Evolutionary conservation across 257 asterid species (phyloP).

Genomic region (Ocimum tenuiflorum): DNA sequence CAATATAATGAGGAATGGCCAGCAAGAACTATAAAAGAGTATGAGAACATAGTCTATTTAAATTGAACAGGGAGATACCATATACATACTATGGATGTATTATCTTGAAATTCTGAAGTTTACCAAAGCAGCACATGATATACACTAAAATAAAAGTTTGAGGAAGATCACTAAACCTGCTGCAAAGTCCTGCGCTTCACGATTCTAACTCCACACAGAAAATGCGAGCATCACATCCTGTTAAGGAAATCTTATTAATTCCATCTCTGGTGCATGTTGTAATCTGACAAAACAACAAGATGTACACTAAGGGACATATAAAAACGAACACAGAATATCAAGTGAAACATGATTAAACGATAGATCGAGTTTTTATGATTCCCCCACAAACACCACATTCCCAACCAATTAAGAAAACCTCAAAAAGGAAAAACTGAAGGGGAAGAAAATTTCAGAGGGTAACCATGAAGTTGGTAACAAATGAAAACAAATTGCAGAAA

Average conservation of each 20-base stretch:
- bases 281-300: constrained; percentile 62
- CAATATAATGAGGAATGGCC: too few species aligned
- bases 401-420: not conserved
- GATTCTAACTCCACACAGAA: constrained; percentile 84
- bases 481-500: constrained; percentile 3
- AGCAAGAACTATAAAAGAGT: too few species aligned
- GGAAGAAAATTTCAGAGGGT: not conserved
- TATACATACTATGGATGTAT: too few species aligned
- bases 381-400: not conserved
- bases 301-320: constrained; percentile 25
- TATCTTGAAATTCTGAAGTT: too few species aligned
- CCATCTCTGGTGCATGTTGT: constrained; percentile 84
- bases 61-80: too few species aligned
- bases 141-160: constrained; percentile 3
- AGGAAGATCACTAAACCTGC: constrained; percentile 45
- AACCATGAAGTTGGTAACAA: not conserved
- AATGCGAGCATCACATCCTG: constrained; percentile 83
- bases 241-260: constrained; percentile 72
- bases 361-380: not conserved
- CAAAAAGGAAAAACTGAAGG: not conserved
- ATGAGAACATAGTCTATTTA: too few species aligned
- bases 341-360: constrained; percentile 9
- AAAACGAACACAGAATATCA: constrained; percentile 28
- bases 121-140: not conserved
- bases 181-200: constrained; percentile 78